Percentiles rank a stretch among this genome's conserved stretches.
phyloP scores from a whole-genome alignment of 208 protist genomes.

The Leishmania amazonensis region DNA sequence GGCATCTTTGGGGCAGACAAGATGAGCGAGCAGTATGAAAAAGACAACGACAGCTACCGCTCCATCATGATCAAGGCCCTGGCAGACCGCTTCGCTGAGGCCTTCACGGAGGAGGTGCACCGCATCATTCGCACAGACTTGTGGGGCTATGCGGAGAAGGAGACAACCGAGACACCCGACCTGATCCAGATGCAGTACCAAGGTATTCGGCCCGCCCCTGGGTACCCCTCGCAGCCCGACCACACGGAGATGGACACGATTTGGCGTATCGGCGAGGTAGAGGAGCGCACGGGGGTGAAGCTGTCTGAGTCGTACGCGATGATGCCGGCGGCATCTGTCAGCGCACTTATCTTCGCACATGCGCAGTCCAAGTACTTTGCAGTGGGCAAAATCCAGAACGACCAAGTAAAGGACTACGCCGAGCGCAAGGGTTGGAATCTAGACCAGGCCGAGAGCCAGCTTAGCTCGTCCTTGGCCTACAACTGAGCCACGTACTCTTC shows the following conservation, averaged over 20 bases:
- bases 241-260: constrained; percentile 96
- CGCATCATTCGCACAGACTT: constrained; percentile 84
- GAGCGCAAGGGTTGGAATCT: constrained; percentile 69
- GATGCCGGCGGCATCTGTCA: constrained; percentile 94
- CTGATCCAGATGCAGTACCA: constrained; percentile 95
- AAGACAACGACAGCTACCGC: constrained; percentile 93
- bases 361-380: constrained; percentile 95
- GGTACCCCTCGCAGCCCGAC: constrained; percentile 97
- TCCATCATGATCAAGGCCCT: constrained; percentile 96
- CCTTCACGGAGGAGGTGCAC: constrained; percentile 92
- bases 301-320: constrained; percentile 96
- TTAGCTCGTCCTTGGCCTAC: constrained; percentile 56
- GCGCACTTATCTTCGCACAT: constrained; percentile 94
- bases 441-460: constrained; percentile 42
- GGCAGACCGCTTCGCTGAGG: constrained; percentile 89
- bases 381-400: constrained; percentile 95
- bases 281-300: constrained; percentile 66
- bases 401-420: constrained; percentile 93
- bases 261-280: constrained; percentile 75
- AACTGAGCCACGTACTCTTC: constrained; percentile 12
- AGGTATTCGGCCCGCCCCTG: constrained; percentile 96
- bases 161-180: constrained; percentile 82
- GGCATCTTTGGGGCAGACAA: constrained; percentile 90
- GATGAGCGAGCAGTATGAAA: constrained; percentile 69
- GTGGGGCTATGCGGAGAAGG: constrained; percentile 93